Evolutionary conservation across 2,329 filamentous ascomycete species (phyloP).

Genomic region (Colletotrichum coccodes): DNA sequence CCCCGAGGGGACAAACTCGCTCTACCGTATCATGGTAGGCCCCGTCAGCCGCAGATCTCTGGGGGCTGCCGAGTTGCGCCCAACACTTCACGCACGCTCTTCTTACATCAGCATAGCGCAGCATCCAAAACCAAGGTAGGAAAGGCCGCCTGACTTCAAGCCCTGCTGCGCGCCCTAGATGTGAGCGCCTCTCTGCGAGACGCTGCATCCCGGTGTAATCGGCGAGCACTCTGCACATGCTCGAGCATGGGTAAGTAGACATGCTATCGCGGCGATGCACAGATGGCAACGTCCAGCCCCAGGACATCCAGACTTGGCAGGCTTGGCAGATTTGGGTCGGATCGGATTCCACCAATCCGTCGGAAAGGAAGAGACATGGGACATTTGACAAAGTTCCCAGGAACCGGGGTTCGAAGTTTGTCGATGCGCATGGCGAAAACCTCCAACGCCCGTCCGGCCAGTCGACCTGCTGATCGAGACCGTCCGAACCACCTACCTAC

Average conservation of each 20-base stretch:
- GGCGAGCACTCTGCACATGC: not conserved
- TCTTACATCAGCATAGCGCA: slow-evolving; percentile 8
- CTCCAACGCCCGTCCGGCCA: not conserved
- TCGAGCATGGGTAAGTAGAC: not conserved
- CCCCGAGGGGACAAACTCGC: not conserved
- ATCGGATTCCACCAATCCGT: not conserved
- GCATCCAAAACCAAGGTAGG: not conserved
- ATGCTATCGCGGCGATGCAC: not conserved
- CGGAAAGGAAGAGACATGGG: not conserved
- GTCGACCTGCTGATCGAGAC: too few relatives aligned
- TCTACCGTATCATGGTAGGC: not conserved
- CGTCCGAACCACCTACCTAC: not conserved
- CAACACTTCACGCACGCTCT: not conserved
- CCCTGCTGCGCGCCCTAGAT: too few relatives aligned
- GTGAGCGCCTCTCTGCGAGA: not conserved
- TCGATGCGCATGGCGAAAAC: not conserved
- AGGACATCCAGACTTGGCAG: not conserved
- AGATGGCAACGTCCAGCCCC: not conserved
- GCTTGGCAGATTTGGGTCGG: not conserved
- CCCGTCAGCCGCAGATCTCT: not conserved
- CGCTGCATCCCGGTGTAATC: not conserved
- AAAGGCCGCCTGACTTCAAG: not conserved
- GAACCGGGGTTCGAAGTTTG: not conserved
- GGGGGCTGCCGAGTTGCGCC: not conserved
- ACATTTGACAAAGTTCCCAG: not conserved